Conservation (phyloP, 192 early-diverging fungal species). For the Dissophora ornata region DNA sequence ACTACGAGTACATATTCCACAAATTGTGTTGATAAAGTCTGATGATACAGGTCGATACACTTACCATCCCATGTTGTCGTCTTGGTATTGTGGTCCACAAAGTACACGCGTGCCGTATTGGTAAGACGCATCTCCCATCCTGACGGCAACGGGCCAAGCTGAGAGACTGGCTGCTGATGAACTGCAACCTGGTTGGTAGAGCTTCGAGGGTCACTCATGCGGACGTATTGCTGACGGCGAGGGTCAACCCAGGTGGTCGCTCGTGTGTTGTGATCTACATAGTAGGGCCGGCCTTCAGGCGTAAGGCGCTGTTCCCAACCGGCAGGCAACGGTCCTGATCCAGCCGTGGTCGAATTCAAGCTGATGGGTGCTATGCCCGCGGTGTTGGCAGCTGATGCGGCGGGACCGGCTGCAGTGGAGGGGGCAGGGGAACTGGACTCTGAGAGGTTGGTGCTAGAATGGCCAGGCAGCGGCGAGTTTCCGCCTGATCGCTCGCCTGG, state of each 20-base stretch:
- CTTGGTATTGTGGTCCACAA: constrained; percentile 98
- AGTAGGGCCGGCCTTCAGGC: constrained; percentile 87
- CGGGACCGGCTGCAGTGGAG: constrained; percentile 3
- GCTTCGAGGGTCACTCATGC: constrained; percentile 60
- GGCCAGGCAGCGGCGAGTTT: constrained; percentile 39
- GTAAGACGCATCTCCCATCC: constrained; percentile 99
- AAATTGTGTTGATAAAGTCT: too few species aligned
- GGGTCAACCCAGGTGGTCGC: constrained; percentile 94
- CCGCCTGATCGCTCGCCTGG: constrained; percentile 70
- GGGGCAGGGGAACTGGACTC: constrained; percentile 48
- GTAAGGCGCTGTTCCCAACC: constrained; percentile 87
- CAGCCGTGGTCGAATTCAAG: constrained; percentile 67
- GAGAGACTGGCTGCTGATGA: constrained; percentile 75
- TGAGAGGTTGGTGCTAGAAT: constrained; percentile 27
- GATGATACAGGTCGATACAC: neutral
- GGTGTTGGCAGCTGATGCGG: constrained; percentile 26
- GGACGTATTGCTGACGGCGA: constrained; percentile 69
- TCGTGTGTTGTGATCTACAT: constrained; percentile 90
- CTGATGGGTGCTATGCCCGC: constrained; percentile 57
- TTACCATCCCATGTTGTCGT: constrained; percentile 96
- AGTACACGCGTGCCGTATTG: constrained; percentile 92
- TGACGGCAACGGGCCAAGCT: constrained; percentile 89
- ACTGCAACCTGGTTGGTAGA: constrained; percentile 66
- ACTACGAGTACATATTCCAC: too few species aligned
- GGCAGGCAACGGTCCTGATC: constrained; percentile 82